Percentiles rank a stretch among this genome's conserved stretches.
These are phyloP conservation scores for Pichia sp. DNA, from an alignment of 1,139 yeast genomes.

Conservation along the genomic window DNA sequence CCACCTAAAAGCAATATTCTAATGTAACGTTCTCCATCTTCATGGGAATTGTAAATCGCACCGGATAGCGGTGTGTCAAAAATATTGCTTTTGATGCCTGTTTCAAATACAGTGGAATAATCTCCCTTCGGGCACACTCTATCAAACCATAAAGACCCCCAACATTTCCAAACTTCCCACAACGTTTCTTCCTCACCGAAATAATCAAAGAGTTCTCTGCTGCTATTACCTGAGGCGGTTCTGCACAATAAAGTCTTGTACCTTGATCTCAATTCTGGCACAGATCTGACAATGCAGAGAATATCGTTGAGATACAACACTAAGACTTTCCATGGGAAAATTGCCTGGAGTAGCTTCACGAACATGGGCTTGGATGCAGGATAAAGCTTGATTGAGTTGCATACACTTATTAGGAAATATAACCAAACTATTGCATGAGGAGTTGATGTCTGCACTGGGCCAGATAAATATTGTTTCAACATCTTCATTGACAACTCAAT, in stretches of 20 bases:
- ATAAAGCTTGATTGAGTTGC: conserved; percentile 47
- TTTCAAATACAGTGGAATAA: conserved; percentile 46
- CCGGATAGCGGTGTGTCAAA: conserved; percentile 70
- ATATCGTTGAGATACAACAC: conserved; percentile 58
- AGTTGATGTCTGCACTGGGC: conserved; percentile 66
- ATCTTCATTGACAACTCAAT: conserved; percentile 64
- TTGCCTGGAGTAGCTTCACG: conserved; percentile 43
- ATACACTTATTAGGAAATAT: conserved; percentile 60
- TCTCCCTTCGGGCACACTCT: conserved; percentile 47
- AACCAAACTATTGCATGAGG: conserved; percentile 71
- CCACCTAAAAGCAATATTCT: conserved; percentile 43
- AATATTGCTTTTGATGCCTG: conserved; percentile 56
- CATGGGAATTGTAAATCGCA: conserved; percentile 40
- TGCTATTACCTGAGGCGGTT: conserved; percentile 8
- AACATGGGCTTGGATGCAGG: conserved; percentile 49
- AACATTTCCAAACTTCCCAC: conserved; percentile 77
- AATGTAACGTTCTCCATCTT: conserved; percentile 44
- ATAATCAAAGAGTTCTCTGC: conserved; percentile 29
- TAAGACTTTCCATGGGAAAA: conserved; percentile 66
- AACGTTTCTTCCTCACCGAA: conserved; percentile 57
- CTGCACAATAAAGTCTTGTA: conserved; percentile 16
- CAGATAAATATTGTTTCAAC: conserved; percentile 57
- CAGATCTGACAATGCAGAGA: conserved; percentile 32
- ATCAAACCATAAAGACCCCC: conserved; percentile 84
- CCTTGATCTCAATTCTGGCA: conserved; percentile 24